Evolutionary conservation across 306 rosid genomes (phyloP), one percentile per base, ranked within the genome.

Genomic region (Quillaja saponaria): DNA sequence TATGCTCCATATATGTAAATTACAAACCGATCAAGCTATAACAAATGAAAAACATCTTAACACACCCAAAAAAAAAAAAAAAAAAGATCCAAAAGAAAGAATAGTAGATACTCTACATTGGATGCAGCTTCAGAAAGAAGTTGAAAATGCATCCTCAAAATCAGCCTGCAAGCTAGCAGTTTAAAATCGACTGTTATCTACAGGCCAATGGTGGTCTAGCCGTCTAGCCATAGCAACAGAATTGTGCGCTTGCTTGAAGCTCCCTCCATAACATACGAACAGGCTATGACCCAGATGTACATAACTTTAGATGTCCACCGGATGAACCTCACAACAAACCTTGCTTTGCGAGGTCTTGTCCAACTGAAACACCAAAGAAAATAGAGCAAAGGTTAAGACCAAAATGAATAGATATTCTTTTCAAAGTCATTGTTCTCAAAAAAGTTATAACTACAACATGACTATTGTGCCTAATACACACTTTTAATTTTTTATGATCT

Each of bases 291-390:
- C 4, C 31, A 25, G 31, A 25, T 25, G 31, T 25, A 1, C 4
- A 25, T 25, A 25, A 25, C 31, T 25, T 25, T 25, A 25, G 31
- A 2, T 4, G 31, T 25, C 3, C 31, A 25, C 31, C 31, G 31
- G 31, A 25, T 25, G 31, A 25, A 25, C 4, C 73, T 86, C 83
- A 86, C 50, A 78, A 62, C 4, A 80, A 66, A 56, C 88, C 90
- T 65, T 59, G 67, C 61, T 71, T 77, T 59, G 50, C 68, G 16
- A 84, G 73, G 28, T 86, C 91, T 34, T 61, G 39, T 33, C 80
- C 96, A 70, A 73, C 96, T 89, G 87, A 10, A 68, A 58, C 53
- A 72, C 14, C 66, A 74, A 14, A 18, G 1, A 64, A 46, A 63
- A 47, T 0, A 6, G 35, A 52, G 12, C 8, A 45, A 35, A 57